These are phyloP conservation scores for Nitzschia sp. DNA, from an alignment of 108 stramenopile genomes.

Conservation along the genomic window DNA sequence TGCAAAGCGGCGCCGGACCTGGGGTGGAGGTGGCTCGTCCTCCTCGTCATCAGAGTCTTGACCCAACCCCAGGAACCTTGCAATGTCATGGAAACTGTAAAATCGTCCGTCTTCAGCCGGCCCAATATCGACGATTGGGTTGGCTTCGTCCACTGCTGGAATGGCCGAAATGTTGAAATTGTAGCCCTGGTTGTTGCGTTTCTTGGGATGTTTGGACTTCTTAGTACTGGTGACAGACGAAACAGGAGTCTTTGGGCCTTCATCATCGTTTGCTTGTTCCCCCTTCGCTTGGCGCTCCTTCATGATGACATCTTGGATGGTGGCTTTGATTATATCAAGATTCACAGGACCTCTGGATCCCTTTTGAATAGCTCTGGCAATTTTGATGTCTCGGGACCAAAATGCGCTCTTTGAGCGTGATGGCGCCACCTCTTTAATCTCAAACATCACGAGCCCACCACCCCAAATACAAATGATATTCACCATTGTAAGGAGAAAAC, in stretches of 20 bases:
- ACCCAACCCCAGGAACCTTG: constrained; percentile 25
- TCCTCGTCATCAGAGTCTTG: constrained; percentile 19
- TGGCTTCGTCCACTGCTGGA: constrained; percentile 10
- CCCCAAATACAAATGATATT: constrained; percentile 79
- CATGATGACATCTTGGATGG: constrained; percentile 20
- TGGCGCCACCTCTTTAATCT: constrained; percentile 54
- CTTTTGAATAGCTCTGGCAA: constrained; percentile 26
- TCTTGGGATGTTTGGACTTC: background rate
- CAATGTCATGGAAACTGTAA: constrained; percentile 30
- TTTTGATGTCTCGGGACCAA: constrained; percentile 58
- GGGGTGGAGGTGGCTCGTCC: background rate
- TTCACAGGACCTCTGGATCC: constrained; percentile 2
- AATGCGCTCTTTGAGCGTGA: constrained; percentile 50
- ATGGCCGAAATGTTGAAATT: background rate
- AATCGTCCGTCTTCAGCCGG: background rate
- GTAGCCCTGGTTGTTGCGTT: background rate
- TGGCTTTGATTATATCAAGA: constrained; percentile 17
- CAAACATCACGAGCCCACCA: constrained; percentile 60
- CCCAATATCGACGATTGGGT: constrained; percentile 13
- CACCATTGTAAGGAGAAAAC: constrained; percentile 60
- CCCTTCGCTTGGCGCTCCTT: constrained; percentile 8
- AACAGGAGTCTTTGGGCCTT: too few relatives aligned
- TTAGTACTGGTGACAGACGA: too few relatives aligned
- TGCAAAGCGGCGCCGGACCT: background rate
- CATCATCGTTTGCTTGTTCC: background rate